phyloP scores from a whole-genome alignment of 148 eudicot species.

The Beta vulgaris region DNA sequence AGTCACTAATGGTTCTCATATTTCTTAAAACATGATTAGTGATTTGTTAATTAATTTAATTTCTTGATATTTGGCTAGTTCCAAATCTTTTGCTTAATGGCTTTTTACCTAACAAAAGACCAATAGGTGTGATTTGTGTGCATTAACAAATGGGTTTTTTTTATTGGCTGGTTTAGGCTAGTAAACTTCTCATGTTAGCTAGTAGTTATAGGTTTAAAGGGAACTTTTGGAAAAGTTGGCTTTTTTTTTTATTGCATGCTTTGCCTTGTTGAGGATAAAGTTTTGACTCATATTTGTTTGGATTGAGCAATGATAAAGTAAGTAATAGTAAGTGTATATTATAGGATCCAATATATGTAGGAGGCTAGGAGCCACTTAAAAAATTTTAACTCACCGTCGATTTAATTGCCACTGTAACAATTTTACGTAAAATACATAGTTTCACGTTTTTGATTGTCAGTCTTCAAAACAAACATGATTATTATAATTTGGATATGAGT shows the following conservation, averaged over 20 bases:
- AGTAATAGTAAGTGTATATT: neutral
- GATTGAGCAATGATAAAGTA: neutral
- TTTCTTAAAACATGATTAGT: neutral
- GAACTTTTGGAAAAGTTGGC: constrained; percentile 20
- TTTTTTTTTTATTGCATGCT: constrained; percentile 7
- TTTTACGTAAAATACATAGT: too few species aligned
- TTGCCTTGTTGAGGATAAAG: constrained; percentile 1
- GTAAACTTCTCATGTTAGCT: neutral
- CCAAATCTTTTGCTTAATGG: constrained; percentile 4
- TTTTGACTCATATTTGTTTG: constrained; percentile 4
- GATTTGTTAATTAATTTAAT: neutral
- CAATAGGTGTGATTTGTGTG: neutral
- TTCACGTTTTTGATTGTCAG: too few species aligned
- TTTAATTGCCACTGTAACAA: neutral
- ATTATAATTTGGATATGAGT: too few species aligned
- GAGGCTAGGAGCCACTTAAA: constrained; percentile 2
- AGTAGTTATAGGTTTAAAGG: constrained; percentile 8
- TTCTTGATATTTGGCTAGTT: neutral
- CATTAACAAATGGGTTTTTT: constrained; percentile 5
- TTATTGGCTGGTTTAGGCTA: neutral
- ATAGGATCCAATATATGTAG: neutral
- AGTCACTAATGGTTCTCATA: neutral
- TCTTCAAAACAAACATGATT: too few species aligned
- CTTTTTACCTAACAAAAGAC: constrained; percentile 15
- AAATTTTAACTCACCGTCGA: neutral